A percentile compares a stretch with the other conserved stretches of the same genome.
phyloP scores from a whole-genome alignment of 1,139 yeast genomes.

The Geotrichum bryndzae region DNA sequence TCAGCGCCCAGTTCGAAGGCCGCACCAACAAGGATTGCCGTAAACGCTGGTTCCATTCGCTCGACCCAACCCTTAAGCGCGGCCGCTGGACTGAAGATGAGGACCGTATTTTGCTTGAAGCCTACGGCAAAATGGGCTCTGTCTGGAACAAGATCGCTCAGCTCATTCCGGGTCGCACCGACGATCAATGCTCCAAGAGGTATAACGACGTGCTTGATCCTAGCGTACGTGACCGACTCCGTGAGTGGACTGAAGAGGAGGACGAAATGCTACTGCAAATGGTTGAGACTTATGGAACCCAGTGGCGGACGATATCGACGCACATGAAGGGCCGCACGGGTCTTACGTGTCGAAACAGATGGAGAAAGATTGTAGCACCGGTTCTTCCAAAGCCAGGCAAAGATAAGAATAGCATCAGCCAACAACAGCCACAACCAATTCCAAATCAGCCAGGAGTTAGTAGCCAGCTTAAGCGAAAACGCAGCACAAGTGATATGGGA shows the following conservation, averaged over 20 bases:
- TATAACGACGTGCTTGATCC: conserved; percentile 88
- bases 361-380: conserved; percentile 80
- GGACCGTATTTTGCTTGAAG: conserved; percentile 58
- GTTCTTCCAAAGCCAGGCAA: conserved; percentile 40
- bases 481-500: conserved; percentile 17
- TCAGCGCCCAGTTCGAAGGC: conserved; percentile 62
- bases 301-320: conserved; percentile 77
- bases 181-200: conserved; percentile 91
- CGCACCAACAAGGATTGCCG: conserved; percentile 89
- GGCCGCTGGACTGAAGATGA: conserved; percentile 91
- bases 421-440: conserved; percentile 21
- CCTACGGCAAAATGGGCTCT: conserved; percentile 65
- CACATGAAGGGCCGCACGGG: conserved; percentile 78
- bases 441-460: neutral
- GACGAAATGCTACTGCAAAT: conserved; percentile 61
- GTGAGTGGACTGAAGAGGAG: conserved; percentile 77
- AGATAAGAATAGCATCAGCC: conserved; percentile 37
- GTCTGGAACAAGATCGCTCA: conserved; percentile 81
- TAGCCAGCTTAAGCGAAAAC: conserved; percentile 17
- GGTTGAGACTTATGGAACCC: conserved; percentile 73
- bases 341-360: conserved; percentile 82
- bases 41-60: conserved; percentile 79
- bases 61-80: conserved; percentile 73
- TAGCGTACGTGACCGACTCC: conserved; percentile 63
- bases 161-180: conserved; percentile 77